A percentile compares a stretch with the other conserved stretches of the same genome.
phyloP scores from a whole-genome alignment of 2,329 filamentous ascomycete species.

The Cercospora sp. region DNA sequence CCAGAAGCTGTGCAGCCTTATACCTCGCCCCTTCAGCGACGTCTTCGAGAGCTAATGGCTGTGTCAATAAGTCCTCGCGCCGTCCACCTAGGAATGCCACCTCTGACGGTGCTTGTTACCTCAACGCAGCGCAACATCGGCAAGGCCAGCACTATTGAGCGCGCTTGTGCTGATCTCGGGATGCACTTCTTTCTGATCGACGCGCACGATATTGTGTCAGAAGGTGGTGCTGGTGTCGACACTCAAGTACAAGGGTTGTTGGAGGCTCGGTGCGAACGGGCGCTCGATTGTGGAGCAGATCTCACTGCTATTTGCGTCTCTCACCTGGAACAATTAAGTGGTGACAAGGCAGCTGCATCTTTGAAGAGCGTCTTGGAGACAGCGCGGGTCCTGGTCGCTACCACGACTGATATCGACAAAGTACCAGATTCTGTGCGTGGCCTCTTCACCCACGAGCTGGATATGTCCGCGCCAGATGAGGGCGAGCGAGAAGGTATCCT shows the following conservation, averaged over 20 bases:
- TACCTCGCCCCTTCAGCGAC: constrained; percentile 53
- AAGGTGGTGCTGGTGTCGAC: constrained; percentile 82
- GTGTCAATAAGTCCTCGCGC: constrained; percentile 86
- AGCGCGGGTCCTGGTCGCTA: constrained; percentile 82
- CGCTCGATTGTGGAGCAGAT: constrained; percentile 81
- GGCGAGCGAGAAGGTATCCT: constrained; percentile 87
- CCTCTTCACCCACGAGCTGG: constrained; percentile 91
- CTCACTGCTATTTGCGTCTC: constrained; percentile 82
- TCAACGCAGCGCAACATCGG: constrained; percentile 93
- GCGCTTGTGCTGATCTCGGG: constrained; percentile 83
- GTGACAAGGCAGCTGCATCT: constrained; percentile 83
- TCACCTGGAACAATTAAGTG: constrained; percentile 87
- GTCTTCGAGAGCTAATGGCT: constrained; percentile 79
- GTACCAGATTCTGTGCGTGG: constrained; percentile 86
- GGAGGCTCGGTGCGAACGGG: constrained; percentile 82
- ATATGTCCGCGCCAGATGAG: constrained; percentile 90
- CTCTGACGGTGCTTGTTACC: constrained; percentile 81
- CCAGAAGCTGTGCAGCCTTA: constrained; percentile 45
- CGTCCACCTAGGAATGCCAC: constrained; percentile 81
- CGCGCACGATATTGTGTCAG: constrained; percentile 90
- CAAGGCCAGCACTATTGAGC: constrained; percentile 74
- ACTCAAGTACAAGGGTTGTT: constrained; percentile 92
- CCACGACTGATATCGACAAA: constrained; percentile 93
- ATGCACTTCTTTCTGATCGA: constrained; percentile 87
- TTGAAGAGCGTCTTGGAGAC: constrained; percentile 81